Evolutionary conservation across 1,284 basidiomycete genomes (phyloP).

Genomic region (Ustilago trichophora): DNA sequence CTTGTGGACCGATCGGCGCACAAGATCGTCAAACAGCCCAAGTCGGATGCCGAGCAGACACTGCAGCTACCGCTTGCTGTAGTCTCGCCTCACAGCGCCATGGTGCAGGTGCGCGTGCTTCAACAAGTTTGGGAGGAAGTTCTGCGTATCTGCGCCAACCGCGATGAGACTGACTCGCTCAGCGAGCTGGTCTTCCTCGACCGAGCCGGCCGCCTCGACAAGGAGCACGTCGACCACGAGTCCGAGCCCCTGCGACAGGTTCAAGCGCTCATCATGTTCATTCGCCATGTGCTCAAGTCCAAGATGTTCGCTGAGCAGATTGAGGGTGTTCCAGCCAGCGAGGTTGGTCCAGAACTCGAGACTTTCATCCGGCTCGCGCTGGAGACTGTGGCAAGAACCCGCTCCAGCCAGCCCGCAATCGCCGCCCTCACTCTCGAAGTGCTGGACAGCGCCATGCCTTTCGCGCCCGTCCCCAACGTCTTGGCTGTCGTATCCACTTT

Average conservation of each 20-base stretch:
- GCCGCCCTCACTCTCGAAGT: constrained; percentile 33
- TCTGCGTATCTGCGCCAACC: constrained; percentile 42
- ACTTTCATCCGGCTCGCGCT: constrained; percentile 36
- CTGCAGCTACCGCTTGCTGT: constrained; percentile 75
- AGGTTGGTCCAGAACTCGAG: constrained; percentile 32
- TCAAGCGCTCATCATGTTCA: constrained; percentile 51
- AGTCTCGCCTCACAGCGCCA: constrained; percentile 72
- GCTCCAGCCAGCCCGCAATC: constrained; percentile 17
- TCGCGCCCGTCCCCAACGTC: constrained; percentile 46
- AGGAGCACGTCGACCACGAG: constrained; percentile 58
- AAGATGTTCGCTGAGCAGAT: constrained; percentile 35
- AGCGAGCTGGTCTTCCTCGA: constrained; percentile 56
- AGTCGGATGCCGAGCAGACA: constrained; percentile 51
- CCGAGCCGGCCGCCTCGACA: constrained; percentile 40
- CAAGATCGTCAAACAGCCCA: constrained; percentile 76
- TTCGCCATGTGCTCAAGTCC: constrained; percentile 48
- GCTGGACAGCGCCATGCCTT: constrained; percentile 47
- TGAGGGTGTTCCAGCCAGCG: constrained; percentile 5
- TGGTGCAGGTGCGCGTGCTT: constrained; percentile 71
- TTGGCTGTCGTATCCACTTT: constrained; percentile 39
- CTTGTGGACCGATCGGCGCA: constrained; percentile 81
- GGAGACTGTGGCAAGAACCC: constrained; percentile 19
- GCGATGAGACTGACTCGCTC: constrained; percentile 38
- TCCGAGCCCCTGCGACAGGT: constrained; percentile 52
- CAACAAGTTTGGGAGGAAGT: constrained; percentile 56